phyloP scores from a whole-genome alignment of 2,329 filamentous ascomycete species.

The Didymella sp. region DNA sequence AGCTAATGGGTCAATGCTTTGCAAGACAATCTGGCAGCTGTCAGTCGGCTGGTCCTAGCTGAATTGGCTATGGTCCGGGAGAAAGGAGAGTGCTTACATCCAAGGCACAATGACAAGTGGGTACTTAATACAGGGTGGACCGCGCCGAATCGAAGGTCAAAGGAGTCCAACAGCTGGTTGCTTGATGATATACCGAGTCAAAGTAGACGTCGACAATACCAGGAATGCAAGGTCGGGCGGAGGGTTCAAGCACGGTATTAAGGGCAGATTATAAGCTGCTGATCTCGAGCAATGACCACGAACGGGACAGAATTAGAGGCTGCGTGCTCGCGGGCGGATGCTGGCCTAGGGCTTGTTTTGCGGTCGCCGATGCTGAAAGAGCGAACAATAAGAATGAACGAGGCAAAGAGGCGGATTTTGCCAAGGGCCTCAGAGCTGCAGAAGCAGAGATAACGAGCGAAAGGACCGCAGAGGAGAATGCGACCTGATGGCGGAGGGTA shows the following conservation, averaged over 20 bases:
- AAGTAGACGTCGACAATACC: conserved; percentile 24
- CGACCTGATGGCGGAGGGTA: conserved; percentile 37
- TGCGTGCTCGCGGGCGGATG: conserved; percentile 30
- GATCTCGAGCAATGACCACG: conserved; percentile 30
- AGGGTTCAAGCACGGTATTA: conserved; percentile 26
- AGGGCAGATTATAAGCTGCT: conserved; percentile 23
- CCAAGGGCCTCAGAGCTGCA: conserved; percentile 40
- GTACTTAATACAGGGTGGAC: conserved; percentile 35
- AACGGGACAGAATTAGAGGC: conserved; percentile 35
- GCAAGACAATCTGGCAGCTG: conserved; percentile 12
- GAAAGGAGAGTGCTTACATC: conserved; percentile 31
- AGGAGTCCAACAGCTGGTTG: conserved; percentile 32
- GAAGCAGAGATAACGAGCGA: conserved; percentile 49
- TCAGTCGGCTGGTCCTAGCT: conserved; percentile 7
- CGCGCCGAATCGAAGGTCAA: conserved; percentile 37
- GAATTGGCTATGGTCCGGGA: neutral
- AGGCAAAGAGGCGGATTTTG: conserved; percentile 44
- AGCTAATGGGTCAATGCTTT: conserved; percentile 40
- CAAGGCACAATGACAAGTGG: conserved; percentile 39
- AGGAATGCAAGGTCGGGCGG: conserved; percentile 22
- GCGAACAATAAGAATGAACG: conserved; percentile 51
- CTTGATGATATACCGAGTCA: conserved; percentile 25
- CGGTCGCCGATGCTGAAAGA: conserved; percentile 47
- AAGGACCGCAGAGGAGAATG: conserved; percentile 43
- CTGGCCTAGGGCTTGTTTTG: conserved; percentile 41